phyloP scores from a whole-genome alignment of 2,329 filamentous ascomycete genomes.

The Onygenales sp. region DNA sequence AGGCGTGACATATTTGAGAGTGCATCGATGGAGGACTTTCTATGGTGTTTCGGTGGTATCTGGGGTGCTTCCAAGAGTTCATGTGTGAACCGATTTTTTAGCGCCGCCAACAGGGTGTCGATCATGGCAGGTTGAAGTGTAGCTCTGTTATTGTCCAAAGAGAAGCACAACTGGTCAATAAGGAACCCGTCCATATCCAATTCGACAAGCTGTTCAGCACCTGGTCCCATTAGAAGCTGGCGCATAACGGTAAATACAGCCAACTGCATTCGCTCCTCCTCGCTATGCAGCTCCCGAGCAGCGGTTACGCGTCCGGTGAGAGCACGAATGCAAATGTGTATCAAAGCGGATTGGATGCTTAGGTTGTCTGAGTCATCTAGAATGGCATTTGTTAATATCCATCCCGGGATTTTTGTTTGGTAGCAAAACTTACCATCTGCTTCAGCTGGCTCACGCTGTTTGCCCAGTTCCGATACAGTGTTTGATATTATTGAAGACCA shows the following conservation, averaged over 20 bases:
- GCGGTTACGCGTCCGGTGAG: slow-evolving; percentile 3
- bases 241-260: slow-evolving; percentile 59
- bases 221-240: slow-evolving; percentile 31
- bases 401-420: not conserved
- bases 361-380: slow-evolving; percentile 18
- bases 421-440: slow-evolving; percentile 38
- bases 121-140: slow-evolving; percentile 69
- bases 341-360: slow-evolving; percentile 13
- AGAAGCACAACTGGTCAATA: slow-evolving; percentile 56
- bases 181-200: slow-evolving; percentile 59
- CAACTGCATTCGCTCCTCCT: slow-evolving; percentile 60
- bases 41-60: slow-evolving; percentile 24
- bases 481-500: slow-evolving; percentile 64
- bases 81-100: slow-evolving; percentile 50
- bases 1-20: slow-evolving; percentile 32
- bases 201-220: slow-evolving; percentile 28
- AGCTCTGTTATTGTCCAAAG: slow-evolving; percentile 53
- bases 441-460: slow-evolving; percentile 40
- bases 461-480: slow-evolving; percentile 38
- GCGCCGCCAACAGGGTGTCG: slow-evolving; percentile 63
- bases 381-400: not conserved
- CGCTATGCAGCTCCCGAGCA: slow-evolving; percentile 17
- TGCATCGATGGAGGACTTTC: slow-evolving; percentile 30
- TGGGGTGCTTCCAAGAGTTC: slow-evolving; percentile 22
- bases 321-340: slow-evolving; percentile 7